Evolutionary conservation across 495 filamentous ascomycete genomes (phyloP), one percentile per base, ranked within the genome.

Genomic region (Penicillium daleae): DNA sequence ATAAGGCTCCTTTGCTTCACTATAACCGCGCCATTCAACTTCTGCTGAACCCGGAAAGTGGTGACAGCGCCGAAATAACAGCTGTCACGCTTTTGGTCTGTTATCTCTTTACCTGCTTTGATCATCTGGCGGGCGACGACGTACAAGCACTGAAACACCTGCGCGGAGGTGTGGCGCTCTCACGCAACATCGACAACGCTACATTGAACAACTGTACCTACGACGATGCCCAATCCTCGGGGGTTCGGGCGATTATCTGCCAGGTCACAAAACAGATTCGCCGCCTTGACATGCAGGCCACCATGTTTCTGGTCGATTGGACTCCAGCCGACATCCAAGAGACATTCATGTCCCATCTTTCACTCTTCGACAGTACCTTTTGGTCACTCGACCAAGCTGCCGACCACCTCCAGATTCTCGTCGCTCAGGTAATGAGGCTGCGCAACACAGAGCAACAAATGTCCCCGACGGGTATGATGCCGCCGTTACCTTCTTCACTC

Each of bases 41-140:
- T 42, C 40, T 42, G 6, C 40, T 42, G 0, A 42, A 21, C n/a
- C 40, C 3, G n/a, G 40, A 21, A 42, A 21, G n/a, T 9, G 40
- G 40, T 42, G 40, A 21, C 40, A 42, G 7, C 40, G 4, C 40
- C 40, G n/a, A 42, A 21, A 21, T 3, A 42, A 42, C n/a, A 42
- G 40, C 40, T 19, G n/a, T 42, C 40, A 42, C n/a, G n/a, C 40
- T 42, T 42, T n/a, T 42, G 40, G 40, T 42, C 40, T 42, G 40
- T 19, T 21, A 42, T 42, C 40, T 42, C 40, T 42, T 42, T 19
- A 42, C 40, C 6, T 42, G 40, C n/a, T 42, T 21, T 21, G 40
- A 42, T 21, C 40, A 42, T 42, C 40, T 42, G 40, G 40, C 40
- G 6, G 40, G 40, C n/a, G 7, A 21, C 40, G n/a, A 42, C 40